A percentile compares a stretch with the other conserved stretches of the same genome.
Evolutionary conservation across 768 basidiomycete species (phyloP).

Genomic region (Cystofilobasidium ferigula): DNA sequence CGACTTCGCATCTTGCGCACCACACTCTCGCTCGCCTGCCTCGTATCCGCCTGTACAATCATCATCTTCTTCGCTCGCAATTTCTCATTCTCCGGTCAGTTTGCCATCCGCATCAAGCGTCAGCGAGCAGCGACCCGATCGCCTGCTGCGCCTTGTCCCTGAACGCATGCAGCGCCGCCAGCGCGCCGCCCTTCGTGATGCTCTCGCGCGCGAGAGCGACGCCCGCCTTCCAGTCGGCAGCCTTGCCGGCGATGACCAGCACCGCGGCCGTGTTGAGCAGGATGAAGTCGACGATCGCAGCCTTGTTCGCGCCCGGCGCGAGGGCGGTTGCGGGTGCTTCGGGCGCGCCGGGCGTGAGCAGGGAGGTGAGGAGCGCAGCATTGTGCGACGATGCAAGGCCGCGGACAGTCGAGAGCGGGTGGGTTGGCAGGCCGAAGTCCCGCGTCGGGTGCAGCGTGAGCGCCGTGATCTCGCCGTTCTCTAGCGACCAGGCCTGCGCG

Average conservation of each 20-base stretch:
- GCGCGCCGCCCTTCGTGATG: constrained; percentile 40
- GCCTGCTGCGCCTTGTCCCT: constrained; percentile 35
- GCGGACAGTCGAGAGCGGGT: constrained; percentile 58
- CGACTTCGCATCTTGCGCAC: no score
- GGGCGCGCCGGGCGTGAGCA: constrained; percentile 45
- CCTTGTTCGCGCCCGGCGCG: not conserved
- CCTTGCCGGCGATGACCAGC: constrained; percentile 70
- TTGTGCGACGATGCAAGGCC: constrained; percentile 72
- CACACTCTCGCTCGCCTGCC: not conserved
- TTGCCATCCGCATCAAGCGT: not conserved
- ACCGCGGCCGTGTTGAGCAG: constrained; percentile 81
- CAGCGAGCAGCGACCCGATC: not conserved
- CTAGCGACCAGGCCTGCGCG: constrained; percentile 53
- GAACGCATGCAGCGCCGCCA: constrained; percentile 41
- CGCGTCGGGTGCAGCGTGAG: constrained; percentile 51
- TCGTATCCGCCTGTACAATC: not conserved
- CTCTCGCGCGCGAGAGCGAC: constrained; percentile 52
- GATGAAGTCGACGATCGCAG: constrained; percentile 70
- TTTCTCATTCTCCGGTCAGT: not conserved
- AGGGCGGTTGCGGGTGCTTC: constrained; percentile 23
- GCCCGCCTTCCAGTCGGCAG: constrained; percentile 58
- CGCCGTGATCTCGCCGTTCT: constrained; percentile 51
- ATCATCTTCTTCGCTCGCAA: not conserved
- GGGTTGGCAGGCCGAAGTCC: constrained; percentile 63
- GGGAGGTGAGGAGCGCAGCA: constrained; percentile 54